A percentile compares a stretch with the other conserved stretches of the same genome.
These are phyloP conservation scores for Magnusiomyces sp. DNA, from an alignment of 1,139 yeast species.

Conservation along the genomic window DNA sequence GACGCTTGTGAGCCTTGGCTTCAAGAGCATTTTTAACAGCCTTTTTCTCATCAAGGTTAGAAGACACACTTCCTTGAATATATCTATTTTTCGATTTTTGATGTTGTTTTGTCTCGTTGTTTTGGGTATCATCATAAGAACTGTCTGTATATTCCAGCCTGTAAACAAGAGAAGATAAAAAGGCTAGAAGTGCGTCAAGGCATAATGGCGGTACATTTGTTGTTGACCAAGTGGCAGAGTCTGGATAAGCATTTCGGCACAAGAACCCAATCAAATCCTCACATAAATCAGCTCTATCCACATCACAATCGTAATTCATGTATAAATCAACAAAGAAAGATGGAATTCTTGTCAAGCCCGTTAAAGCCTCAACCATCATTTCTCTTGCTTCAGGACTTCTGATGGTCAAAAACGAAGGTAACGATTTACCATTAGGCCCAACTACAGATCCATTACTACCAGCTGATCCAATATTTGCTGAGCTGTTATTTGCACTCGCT, in stretches of 20 bases:
- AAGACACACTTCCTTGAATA: neutral
- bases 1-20: constrained; percentile 53
- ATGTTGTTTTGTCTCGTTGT: too few species aligned
- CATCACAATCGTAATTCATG: constrained; percentile 84
- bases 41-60: constrained; percentile 17
- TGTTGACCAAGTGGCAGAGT: constrained; percentile 65
- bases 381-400: constrained; percentile 54
- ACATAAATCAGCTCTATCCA: constrained; percentile 78
- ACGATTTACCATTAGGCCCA: neutral
- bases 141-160: constrained; percentile 33
- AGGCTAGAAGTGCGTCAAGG: constrained; percentile 73
- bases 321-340: constrained; percentile 67
- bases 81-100: too few species aligned
- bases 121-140: neutral
- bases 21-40: constrained; percentile 19
- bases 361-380: constrained; percentile 71
- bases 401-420: constrained; percentile 16
- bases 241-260: constrained; percentile 71
- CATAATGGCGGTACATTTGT: constrained; percentile 91
- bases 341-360: constrained; percentile 72
- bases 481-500: neutral
- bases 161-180: constrained; percentile 57
- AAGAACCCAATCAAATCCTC: constrained; percentile 59
- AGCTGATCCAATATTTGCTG: too few species aligned
- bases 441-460: neutral